A percentile compares a stretch with the other conserved stretches of the same genome.
Evolutionary conservation across 176 grass and related monocot genomes (phyloP).

Genomic region (Eleusine indica): DNA sequence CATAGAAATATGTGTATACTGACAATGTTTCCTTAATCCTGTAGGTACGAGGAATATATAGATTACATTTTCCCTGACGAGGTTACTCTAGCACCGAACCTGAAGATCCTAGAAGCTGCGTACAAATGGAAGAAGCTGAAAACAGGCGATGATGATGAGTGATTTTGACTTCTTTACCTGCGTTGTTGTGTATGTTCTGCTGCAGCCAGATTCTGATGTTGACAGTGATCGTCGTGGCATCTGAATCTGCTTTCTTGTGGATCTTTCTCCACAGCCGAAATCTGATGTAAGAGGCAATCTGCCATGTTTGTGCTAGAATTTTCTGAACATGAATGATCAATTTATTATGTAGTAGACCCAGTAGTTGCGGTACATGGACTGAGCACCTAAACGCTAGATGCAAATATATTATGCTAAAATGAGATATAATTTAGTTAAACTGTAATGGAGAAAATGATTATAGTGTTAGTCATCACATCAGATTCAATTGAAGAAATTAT

Average conservation of each 20-base stretch:
- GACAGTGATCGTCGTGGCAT: neutral
- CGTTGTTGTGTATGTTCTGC: neutral
- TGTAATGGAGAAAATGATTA: too few species aligned
- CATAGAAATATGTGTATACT: conserved; percentile 8
- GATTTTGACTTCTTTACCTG: conserved; percentile 8
- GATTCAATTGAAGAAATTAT: too few species aligned
- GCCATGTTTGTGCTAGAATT: neutral
- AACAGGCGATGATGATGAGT: conserved; percentile 62
- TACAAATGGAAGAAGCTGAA: conserved; percentile 96
- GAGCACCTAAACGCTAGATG: too few species aligned
- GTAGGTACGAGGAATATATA: conserved; percentile 88
- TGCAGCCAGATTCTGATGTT: neutral
- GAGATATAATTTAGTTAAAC: too few species aligned
- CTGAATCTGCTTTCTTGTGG: neutral
- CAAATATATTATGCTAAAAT: too few species aligned
- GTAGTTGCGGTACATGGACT: too few species aligned
- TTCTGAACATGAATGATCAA: neutral
- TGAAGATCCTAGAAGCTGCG: conserved; percentile 83
- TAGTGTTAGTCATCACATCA: too few species aligned
- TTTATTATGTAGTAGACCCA: neutral
- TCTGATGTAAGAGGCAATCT: conserved; percentile 10
- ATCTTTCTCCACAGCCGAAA: neutral
- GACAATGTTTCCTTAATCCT: conserved; percentile 37
- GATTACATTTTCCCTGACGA: conserved; percentile 95
- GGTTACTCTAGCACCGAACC: conserved; percentile 69